Evolutionary conservation across 164 flowering plant species (phyloP), one percentile per base, ranked within the genome.

Genomic region (Santalum album): DNA sequence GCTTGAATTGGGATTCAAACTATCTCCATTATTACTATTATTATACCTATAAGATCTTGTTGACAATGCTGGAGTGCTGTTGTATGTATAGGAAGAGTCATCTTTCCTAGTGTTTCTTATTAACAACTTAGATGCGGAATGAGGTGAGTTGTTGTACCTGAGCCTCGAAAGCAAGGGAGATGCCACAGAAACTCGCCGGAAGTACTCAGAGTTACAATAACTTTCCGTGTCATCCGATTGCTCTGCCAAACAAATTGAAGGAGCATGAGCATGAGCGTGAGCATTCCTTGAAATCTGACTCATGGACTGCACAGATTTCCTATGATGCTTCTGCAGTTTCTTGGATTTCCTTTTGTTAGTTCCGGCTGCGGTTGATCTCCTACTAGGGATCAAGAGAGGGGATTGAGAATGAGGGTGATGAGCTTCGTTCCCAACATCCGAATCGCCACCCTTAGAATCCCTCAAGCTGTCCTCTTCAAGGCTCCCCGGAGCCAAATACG

Each of bases 1-100:
- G 50, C 96, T 89, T 1, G 90, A 84, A 59, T 87, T 73, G 15
- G 65, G 72, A 38, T 58, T 49, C 12, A 15, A 12, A 21, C 49
- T 55, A 64, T 77, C 75, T 56, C 57, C 70, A 55, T 75, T 77
- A 38, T 38, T 38, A 12, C 12, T 43, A n/a, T n/a, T n/a, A n/a
- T n/a, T n/a, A n/a, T n/a, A n/a, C n/a, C n/a, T n/a, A 22, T 69
- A 78, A n/a, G 96, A 87, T 60, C 84, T 76, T 11, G 94, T 80
- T 15, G 99, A 90, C 69, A 84, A 70, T 19, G 99, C 95, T 0
- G 99, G 83, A 4, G 90, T 84, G 55, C 83, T 83, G 47, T 81
- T 83, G 47, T 81, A 79, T 1, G 87, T 62, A 68, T 75, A 74
- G 47, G 90, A 80, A 21, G 94, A 83, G 18, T 76, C 90, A 17